Conservation (phyloP, 148 eudicot species). For the Fagopyrum esculentum region DNA sequence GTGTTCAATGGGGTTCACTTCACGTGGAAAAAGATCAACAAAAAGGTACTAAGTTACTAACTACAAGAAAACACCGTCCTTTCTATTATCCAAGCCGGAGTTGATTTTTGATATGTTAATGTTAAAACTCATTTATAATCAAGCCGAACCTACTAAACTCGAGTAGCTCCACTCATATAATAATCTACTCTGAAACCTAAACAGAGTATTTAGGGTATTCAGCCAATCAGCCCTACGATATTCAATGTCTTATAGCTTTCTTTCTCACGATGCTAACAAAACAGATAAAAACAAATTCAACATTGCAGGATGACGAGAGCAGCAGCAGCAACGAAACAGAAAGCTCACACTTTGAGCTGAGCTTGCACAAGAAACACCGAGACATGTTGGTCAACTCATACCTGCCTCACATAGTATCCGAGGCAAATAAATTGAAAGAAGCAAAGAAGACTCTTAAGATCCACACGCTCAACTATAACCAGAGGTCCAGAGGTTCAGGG, state of each 20-base stretch:
- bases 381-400: slow-evolving; percentile 21
- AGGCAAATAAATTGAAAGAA: slow-evolving; percentile 11
- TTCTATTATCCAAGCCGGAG: too few relatives aligned
- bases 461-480: not conserved
- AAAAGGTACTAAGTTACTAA: not conserved
- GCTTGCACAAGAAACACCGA: slow-evolving; percentile 21
- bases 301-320: not conserved
- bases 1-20: slow-evolving; percentile 16
- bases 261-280: too few relatives aligned
- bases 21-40: slow-evolving; percentile 16
- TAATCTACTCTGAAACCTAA: too few relatives aligned
- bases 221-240: too few relatives aligned
- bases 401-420: slow-evolving; percentile 22
- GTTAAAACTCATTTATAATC: too few relatives aligned
- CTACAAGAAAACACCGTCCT: too few relatives aligned
- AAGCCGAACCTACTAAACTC: too few relatives aligned
- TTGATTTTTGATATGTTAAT: too few relatives aligned
- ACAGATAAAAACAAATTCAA: too few relatives aligned
- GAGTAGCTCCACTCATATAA: too few relatives aligned
- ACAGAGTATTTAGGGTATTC: too few relatives aligned
- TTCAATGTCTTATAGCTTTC: too few relatives aligned
- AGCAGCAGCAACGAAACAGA: not conserved
- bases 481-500: not conserved
- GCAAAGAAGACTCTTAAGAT: slow-evolving; percentile 27
- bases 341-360: slow-evolving; percentile 15